Percentiles rank a stretch among this genome's conserved stretches.
Evolutionary conservation across 1,284 basidiomycete species (phyloP).

Genomic region (Sanguinoderma infundibulare): DNA sequence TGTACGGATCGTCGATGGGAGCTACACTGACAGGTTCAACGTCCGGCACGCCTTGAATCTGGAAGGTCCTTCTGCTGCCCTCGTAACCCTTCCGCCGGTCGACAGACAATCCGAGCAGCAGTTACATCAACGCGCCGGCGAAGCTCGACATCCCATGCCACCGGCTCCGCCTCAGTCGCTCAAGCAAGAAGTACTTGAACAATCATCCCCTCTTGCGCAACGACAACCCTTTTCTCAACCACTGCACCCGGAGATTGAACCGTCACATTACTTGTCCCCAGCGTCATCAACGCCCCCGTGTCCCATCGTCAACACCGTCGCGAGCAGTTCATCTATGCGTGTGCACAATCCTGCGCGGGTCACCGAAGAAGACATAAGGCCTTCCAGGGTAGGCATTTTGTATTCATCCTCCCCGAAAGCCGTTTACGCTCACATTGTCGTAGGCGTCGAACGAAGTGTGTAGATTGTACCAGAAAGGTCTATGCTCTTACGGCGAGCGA

Average conservation of each 20-base stretch:
- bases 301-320: background rate
- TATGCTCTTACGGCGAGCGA: constrained; percentile 1
- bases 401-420: too few relatives aligned
- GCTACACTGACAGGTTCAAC: constrained; percentile 2
- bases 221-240: background rate
- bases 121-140: background rate
- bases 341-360: background rate
- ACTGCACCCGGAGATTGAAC: too few relatives aligned
- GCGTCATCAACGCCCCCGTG: background rate
- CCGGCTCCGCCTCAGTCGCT: background rate
- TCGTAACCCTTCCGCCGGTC: background rate
- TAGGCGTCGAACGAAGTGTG: constrained; percentile 9
- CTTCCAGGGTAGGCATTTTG: background rate
- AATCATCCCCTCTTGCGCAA: background rate
- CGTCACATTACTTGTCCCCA: background rate
- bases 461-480: constrained; percentile 1
- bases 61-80: background rate
- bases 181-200: background rate
- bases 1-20: constrained; percentile 2
- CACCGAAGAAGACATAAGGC: background rate
- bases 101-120: background rate
- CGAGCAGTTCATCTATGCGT: background rate
- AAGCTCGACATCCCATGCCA: background rate
- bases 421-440: background rate
- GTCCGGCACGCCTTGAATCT: background rate